phyloP scores from a whole-genome alignment of 2,329 filamentous ascomycete genomes.

The Achaetomium macrosporum region DNA sequence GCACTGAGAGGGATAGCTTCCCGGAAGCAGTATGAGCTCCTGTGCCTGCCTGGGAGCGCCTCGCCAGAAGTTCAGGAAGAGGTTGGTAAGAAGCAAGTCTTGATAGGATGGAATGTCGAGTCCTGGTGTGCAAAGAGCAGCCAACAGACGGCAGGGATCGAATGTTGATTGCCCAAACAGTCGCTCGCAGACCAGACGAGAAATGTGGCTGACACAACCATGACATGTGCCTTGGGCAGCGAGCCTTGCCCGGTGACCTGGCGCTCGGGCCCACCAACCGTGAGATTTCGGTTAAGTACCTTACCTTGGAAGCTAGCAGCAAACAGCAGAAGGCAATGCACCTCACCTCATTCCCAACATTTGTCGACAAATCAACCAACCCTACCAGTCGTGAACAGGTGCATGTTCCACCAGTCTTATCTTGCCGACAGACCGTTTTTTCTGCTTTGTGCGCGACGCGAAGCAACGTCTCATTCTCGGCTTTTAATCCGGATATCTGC shows the following conservation, averaged over 20 bases:
- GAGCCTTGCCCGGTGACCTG: too few species aligned
- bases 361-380: conserved; percentile 10
- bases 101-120: too few species aligned
- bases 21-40: background rate
- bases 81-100: background rate
- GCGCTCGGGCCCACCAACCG: conserved; percentile 5
- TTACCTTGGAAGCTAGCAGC: background rate
- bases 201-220: conserved; percentile 9
- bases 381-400: background rate
- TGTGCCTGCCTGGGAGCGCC: background rate
- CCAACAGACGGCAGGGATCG: too few species aligned
- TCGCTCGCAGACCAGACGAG: too few species aligned
- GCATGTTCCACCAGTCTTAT: background rate
- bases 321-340: conserved; percentile 6
- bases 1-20: background rate
- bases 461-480: background rate
- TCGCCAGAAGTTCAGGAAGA: background rate
- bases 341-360: background rate
- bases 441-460: background rate
- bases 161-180: too few species aligned
- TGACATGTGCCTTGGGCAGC: too few species aligned
- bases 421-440: background rate
- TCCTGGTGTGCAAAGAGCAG: too few species aligned
- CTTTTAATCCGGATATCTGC: conserved; percentile 3
- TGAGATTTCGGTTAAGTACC: background rate